phyloP scores from a whole-genome alignment of 345 rosid species.

The Isatis tinctoria region DNA sequence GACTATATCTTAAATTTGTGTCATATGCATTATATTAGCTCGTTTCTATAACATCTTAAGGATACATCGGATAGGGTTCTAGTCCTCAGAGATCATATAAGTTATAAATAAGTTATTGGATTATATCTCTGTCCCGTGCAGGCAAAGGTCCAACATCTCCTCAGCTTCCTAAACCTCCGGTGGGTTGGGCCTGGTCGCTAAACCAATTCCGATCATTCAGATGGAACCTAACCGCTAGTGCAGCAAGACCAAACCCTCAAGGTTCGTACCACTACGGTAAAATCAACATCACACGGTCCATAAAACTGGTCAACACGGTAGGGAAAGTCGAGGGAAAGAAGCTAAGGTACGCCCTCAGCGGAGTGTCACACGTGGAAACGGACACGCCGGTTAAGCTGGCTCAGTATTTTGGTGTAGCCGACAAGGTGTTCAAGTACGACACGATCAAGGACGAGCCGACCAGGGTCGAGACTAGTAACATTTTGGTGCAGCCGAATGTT shows the following conservation, averaged over 20 bases:
- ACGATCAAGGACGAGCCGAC: constrained; percentile 37
- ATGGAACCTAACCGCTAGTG: constrained; percentile 79
- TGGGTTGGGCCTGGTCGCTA: constrained; percentile 70
- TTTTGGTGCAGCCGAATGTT: constrained; percentile 37
- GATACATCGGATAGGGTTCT: not conserved
- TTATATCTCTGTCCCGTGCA: constrained; percentile 9
- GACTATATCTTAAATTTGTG: not conserved
- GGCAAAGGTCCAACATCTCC: constrained; percentile 41
- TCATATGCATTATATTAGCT: not conserved
- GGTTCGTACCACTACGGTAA: constrained; percentile 76
- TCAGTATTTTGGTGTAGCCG: constrained; percentile 40
- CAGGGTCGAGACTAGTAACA: not conserved
- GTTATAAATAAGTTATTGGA: not conserved
- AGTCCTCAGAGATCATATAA: not conserved
- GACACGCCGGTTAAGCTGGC: constrained; percentile 51
- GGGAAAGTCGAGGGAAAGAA: constrained; percentile 29
- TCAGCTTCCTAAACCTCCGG: constrained; percentile 39
- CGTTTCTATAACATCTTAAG: not conserved
- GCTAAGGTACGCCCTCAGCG: constrained; percentile 50
- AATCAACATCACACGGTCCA: constrained; percentile 52
- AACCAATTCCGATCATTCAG: constrained; percentile 65
- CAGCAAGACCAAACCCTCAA: constrained; percentile 86
- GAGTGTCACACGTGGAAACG: constrained; percentile 47
- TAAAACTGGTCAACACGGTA: constrained; percentile 41
- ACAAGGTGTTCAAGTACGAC: constrained; percentile 48